A percentile compares a stretch with the other conserved stretches of the same genome.
These are phyloP conservation scores for Ogataea populi-albae DNA, from an alignment of 805 yeast species.

Conservation along the genomic window DNA sequence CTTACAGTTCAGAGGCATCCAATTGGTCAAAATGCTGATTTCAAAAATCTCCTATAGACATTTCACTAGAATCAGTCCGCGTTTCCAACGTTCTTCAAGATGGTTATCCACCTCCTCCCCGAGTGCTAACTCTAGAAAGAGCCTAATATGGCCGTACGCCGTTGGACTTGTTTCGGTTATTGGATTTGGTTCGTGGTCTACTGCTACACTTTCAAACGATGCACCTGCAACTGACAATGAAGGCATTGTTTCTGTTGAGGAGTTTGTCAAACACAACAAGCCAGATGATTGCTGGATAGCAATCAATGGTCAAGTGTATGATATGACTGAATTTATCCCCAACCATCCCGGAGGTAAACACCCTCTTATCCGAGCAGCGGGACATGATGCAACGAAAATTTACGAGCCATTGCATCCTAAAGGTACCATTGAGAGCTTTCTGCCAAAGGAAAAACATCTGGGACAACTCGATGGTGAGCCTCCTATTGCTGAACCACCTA, in stretches of 20 bases:
- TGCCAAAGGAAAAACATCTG: conserved; percentile 57
- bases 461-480: conserved; percentile 44
- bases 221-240: conserved; percentile 1
- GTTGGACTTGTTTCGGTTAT: too few relatives aligned
- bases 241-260: conserved; percentile 30
- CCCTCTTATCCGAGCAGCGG: conserved; percentile 45
- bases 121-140: too few relatives aligned
- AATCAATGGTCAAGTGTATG: conserved; percentile 74
- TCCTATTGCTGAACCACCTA: conserved; percentile 32
- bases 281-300: conserved; percentile 80
- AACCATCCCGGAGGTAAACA: conserved; percentile 53
- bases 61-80: too few relatives aligned
- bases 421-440: conserved; percentile 69
- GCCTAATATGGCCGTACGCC: too few relatives aligned
- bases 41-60: too few relatives aligned
- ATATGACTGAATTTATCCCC: conserved; percentile 57
- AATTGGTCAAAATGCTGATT: too few relatives aligned
- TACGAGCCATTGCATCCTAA: conserved; percentile 90
- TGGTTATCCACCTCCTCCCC: too few relatives aligned
- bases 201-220: not conserved
- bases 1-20: too few relatives aligned
- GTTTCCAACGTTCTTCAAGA: too few relatives aligned
- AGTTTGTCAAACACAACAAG: conserved; percentile 51
- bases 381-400: conserved; percentile 57
- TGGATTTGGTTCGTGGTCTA: conserved; percentile 1